A percentile compares a stretch with the other conserved stretches of the same genome.
These are phyloP conservation scores for Bipolaris oryzae DNA, from an alignment of 2,329 filamentous ascomycete genomes.

Conservation along the genomic window DNA sequence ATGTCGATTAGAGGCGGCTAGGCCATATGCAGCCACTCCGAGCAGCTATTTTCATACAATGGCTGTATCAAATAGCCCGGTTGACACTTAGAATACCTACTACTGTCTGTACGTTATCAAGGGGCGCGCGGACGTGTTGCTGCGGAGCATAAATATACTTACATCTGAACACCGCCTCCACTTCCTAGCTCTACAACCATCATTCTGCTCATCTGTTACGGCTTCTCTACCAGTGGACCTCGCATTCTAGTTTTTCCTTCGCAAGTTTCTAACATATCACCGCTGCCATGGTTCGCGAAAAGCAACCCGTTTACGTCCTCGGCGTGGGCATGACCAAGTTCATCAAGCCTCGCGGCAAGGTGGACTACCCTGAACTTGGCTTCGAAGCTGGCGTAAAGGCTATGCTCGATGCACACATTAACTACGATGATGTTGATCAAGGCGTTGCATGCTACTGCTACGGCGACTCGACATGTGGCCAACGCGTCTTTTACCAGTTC, in stretches of 20 bases:
- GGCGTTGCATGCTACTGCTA: constrained; percentile 98
- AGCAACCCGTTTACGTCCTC: constrained; percentile 78
- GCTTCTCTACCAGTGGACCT: constrained; percentile 7
- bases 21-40: no score
- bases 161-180: background rate
- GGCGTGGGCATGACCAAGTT: constrained; percentile 99
- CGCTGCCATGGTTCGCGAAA: constrained; percentile 57
- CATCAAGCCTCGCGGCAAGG: constrained; percentile 93
- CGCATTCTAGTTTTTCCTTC: background rate
- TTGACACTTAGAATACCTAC: no score
- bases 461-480: constrained; percentile 91
- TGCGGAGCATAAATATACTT: background rate
- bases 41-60: no score
- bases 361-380: constrained; percentile 92
- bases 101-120: constrained; percentile 19
- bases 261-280: background rate
- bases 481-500: constrained; percentile 98
- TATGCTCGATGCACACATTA: constrained; percentile 82
- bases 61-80: no score
- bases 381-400: constrained; percentile 93
- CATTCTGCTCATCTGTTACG: background rate
- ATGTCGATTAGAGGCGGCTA: no score
- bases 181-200: background rate
- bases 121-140: constrained; percentile 5
- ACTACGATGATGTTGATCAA: constrained; percentile 94